Percentiles rank a stretch among this genome's conserved stretches.
Evolutionary conservation across 805 yeast species (phyloP).

Genomic region (Zygosaccharomyces bisporus): DNA sequence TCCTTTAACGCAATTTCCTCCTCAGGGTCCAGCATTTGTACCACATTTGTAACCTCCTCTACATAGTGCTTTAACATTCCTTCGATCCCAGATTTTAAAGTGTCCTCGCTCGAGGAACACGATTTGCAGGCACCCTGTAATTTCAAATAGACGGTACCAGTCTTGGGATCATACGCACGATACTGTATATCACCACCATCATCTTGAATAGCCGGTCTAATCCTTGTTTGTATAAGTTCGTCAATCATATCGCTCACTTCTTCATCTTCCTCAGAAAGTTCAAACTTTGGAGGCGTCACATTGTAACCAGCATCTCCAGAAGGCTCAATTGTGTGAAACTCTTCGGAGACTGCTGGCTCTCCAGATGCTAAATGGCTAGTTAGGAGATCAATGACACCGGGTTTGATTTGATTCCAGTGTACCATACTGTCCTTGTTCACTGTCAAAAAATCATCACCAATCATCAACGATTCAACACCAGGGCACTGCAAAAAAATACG

Average conservation of each 20-base stretch:
- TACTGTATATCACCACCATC: constrained; percentile 97
- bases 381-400: constrained; percentile 47
- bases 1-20: constrained; percentile 71
- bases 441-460: constrained; percentile 71
- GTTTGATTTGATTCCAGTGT: constrained; percentile 70
- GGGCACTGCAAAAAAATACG: constrained; percentile 49
- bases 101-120: constrained; percentile 86
- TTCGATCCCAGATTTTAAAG: constrained; percentile 92
- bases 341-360: constrained; percentile 24
- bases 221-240: constrained; percentile 88
- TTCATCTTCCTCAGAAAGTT: constrained; percentile 55
- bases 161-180: constrained; percentile 76
- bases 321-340: constrained; percentile 31
- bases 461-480: constrained; percentile 61
- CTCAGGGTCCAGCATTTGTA: constrained; percentile 82
- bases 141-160: constrained; percentile 84
- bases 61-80: constrained; percentile 96
- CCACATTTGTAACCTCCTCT: constrained; percentile 87
- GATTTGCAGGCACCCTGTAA: constrained; percentile 95
- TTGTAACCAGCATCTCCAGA: constrained; percentile 40
- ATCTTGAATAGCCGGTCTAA: constrained; percentile 96
- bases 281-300: constrained; percentile 30
- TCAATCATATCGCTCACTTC: constrained; percentile 87
- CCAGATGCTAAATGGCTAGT: constrained; percentile 32
- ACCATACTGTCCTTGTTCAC: constrained; percentile 63